Evolutionary conservation across 495 filamentous ascomycete species (phyloP).

Genomic region (Oidiodendron maius): DNA sequence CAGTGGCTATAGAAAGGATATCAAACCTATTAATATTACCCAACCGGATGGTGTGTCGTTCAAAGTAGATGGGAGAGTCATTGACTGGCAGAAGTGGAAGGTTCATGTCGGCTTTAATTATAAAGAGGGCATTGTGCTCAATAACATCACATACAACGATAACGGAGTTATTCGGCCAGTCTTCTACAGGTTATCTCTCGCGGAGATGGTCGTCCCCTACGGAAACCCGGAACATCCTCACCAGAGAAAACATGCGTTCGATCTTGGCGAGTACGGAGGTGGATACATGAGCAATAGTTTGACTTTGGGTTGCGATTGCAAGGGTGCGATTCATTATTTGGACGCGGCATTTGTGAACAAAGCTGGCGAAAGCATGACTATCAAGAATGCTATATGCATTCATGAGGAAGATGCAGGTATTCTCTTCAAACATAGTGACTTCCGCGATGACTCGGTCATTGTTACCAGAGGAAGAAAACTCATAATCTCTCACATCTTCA

Average conservation of each 20-base stretch:
- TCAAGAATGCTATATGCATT: constrained; percentile 95
- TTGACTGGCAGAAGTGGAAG: constrained; percentile 94
- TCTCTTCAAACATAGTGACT: constrained; percentile 94
- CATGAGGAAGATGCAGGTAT: constrained; percentile 95
- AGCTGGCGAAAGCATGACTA: constrained; percentile 68
- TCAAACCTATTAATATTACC: constrained; percentile 93
- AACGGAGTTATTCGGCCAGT: constrained; percentile 72
- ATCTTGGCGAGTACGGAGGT: constrained; percentile 88
- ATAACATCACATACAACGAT: constrained; percentile 88
- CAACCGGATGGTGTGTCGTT: constrained; percentile 95
- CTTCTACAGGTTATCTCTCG: constrained; percentile 88
- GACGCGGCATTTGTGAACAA: constrained; percentile 75
- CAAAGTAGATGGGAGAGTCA: constrained; percentile 66
- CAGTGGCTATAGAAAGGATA: constrained; percentile 70
- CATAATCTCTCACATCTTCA: constrained; percentile 89
- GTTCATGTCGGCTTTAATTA: constrained; percentile 96
- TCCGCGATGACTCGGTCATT: constrained; percentile 81
- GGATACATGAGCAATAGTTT: constrained; percentile 96
- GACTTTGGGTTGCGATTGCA: constrained; percentile 88
- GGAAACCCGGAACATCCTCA: constrained; percentile 91
- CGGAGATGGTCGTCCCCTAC: constrained; percentile 97
- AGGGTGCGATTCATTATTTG: constrained; percentile 90
- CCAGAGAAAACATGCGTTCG: constrained; percentile 91
- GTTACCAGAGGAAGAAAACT: constrained; percentile 86
- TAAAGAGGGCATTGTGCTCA: constrained; percentile 87